Conservation (phyloP, 805 yeast species). For the Hanseniaspora meyeri region DNA sequence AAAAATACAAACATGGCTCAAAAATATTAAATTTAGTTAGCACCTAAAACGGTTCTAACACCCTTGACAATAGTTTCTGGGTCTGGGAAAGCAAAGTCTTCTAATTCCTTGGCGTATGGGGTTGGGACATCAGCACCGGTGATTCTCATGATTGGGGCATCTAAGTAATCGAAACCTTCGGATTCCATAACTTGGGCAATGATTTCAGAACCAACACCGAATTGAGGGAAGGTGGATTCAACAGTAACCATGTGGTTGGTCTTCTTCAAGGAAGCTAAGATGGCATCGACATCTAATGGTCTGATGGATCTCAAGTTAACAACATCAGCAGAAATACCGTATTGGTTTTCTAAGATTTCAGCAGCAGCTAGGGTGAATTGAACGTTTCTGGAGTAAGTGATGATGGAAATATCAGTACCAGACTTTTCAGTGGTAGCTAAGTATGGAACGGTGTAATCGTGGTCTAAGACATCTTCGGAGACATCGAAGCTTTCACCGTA, state of each 20-base stretch:
- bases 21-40: slow-evolving; percentile 29
- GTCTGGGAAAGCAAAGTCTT: slow-evolving; percentile 98
- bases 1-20: neutral
- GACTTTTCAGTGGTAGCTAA: slow-evolving; percentile 89
- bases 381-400: slow-evolving; percentile 87
- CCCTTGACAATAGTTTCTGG: slow-evolving; percentile 80
- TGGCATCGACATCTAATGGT: slow-evolving; percentile 84
- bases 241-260: slow-evolving; percentile 93
- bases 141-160: slow-evolving; percentile 96
- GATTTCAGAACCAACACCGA: slow-evolving; percentile 97
- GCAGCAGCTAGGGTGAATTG: slow-evolving; percentile 83
- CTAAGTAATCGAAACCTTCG: slow-evolving; percentile 95
- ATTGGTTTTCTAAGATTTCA: slow-evolving; percentile 64
- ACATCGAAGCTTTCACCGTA: slow-evolving; percentile 88
- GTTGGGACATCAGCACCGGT: slow-evolving; percentile 99
- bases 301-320: slow-evolving; percentile 91
- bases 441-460: slow-evolving; percentile 84
- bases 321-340: slow-evolving; percentile 85
- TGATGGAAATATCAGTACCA: slow-evolving; percentile 82
- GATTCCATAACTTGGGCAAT: slow-evolving; percentile 97
- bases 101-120: slow-evolving; percentile 91
- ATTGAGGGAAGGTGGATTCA: slow-evolving; percentile 96
- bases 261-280: slow-evolving; percentile 81
- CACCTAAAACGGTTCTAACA: slow-evolving; percentile 62
- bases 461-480: slow-evolving; percentile 73